A percentile compares a stretch with the other conserved stretches of the same genome.
phyloP scores from a whole-genome alignment of 2,329 filamentous ascomycete genomes.

The Diaporthe longicolla region DNA sequence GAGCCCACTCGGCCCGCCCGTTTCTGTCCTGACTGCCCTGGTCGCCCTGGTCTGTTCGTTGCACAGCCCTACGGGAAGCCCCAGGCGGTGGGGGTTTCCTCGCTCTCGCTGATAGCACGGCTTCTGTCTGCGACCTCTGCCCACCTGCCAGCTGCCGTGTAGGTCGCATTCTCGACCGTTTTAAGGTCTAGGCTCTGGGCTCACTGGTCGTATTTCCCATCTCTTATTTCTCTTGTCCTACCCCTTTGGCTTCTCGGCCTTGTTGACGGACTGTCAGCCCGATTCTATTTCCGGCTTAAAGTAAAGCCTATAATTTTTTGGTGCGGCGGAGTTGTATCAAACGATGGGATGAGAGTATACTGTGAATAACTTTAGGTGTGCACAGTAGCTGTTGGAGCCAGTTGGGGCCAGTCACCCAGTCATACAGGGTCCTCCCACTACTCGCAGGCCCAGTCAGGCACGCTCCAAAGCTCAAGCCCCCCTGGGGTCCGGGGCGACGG shows the following conservation, averaged over 20 bases:
- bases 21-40: conserved; percentile 14
- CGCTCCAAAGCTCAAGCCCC: conserved; percentile 16
- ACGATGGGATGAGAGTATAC: neutral
- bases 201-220: neutral
- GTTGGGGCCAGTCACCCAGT: neutral
- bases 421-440: neutral
- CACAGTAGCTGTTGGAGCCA: too few relatives aligned
- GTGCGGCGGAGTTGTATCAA: neutral
- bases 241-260: neutral
- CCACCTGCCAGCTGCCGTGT: neutral
- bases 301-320: neutral
- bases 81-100: conserved; percentile 19
- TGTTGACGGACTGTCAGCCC: neutral
- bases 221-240: neutral
- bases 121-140: neutral
- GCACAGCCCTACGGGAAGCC: conserved; percentile 35
- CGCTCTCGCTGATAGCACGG: conserved; percentile 24
- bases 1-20: conserved; percentile 36
- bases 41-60: conserved; percentile 16
- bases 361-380: neutral
- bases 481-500: conserved; percentile 19
- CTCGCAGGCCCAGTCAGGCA: neutral
- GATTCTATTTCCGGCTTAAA: conserved; percentile 15
- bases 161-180: conserved; percentile 17
- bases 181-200: conserved; percentile 11